Base-by-base conservation (phyloP, 495 filamentous ascomycete species). In the Parathielavia hyrcaniae region DNA sequence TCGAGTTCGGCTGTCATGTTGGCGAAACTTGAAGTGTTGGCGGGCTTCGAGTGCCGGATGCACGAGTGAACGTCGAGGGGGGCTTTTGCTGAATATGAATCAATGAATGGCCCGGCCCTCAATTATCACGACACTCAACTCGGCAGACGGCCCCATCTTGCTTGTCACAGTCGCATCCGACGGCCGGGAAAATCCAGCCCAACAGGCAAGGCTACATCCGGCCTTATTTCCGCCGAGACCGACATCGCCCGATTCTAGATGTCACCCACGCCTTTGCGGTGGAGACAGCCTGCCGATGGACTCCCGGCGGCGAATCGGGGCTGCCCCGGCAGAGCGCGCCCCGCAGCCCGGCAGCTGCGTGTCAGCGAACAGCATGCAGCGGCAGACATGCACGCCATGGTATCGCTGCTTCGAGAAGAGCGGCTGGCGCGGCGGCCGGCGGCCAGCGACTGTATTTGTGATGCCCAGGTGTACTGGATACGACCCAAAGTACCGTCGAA, bases 141-240 rank as follows among this genome's bases (percentile, higher is more conserved):
- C 26, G 26, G 26, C 26, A 30, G 3, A 30, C 26, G 26, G 26
- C 36, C 36, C 36, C 36, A 39, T 48, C 46, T 22, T 11, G 5
- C 3, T 34, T n/a, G 11, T 16, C 20, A n/a, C 3, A 17, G 19
- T 12, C 23, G n/a, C 19, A 30, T 30, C 10, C 13, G 4, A 13
- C 5, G 8, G 20, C 35, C 13, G 22, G 54, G 5, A 41, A 49
- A 49, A 13, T 38, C 22, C 36, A 46, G 50, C 36, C n/a, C 23
- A n/a, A 43, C 11, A 16, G 36, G 26, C 26, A 40, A 43, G 55
- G 22, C 35, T 50, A 49, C 45, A 57, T 22, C 55, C 55, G 50
- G 58, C 40, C 11, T 60, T 60, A 60, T 60, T 60, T 38, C 58
- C 58, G 58, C 58, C 51, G 51, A 50, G 44, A 53, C 58, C 51